Evolutionary conservation across 495 filamentous ascomycete genomes (phyloP).

Genomic region (Usnea hakonensis): DNA sequence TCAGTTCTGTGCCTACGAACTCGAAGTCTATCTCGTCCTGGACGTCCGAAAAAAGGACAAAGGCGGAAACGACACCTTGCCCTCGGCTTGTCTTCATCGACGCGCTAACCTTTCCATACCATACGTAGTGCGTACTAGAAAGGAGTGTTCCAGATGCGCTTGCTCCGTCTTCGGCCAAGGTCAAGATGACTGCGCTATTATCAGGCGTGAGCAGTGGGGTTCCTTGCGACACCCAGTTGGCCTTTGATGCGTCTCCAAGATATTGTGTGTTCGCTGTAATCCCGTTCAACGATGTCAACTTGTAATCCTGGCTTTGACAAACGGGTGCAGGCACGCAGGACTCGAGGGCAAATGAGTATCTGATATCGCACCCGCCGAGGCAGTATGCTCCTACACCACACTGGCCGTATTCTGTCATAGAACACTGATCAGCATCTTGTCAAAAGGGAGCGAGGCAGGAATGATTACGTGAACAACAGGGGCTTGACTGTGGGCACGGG

Average conservation of each 20-base stretch:
- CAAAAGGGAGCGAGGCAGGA: background rate
- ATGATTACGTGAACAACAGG: slow-evolving; percentile 80
- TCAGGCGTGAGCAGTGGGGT: slow-evolving; percentile 53
- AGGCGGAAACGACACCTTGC: slow-evolving; percentile 84
- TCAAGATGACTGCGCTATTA: slow-evolving; percentile 58
- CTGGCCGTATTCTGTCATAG: slow-evolving; percentile 71
- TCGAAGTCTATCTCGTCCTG: slow-evolving; percentile 99
- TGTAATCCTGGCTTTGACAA: slow-evolving; percentile 67
- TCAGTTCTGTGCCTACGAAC: slow-evolving; percentile 75
- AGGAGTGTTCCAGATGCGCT: slow-evolving; percentile 66
- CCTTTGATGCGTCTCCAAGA: slow-evolving; percentile 66
- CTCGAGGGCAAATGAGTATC: slow-evolving; percentile 68
- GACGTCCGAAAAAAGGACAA: slow-evolving; percentile 88
- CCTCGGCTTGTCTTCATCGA: slow-evolving; percentile 80
- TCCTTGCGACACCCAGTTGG: slow-evolving; percentile 87
- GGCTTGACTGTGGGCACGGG: slow-evolving; percentile 65
- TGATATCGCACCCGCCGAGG: slow-evolving; percentile 88
- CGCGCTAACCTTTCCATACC: slow-evolving; percentile 91
- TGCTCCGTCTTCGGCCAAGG: slow-evolving; percentile 72
- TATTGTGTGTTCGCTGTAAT: slow-evolving; percentile 66
- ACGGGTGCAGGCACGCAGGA: slow-evolving; percentile 81
- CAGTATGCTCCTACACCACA: slow-evolving; percentile 94
- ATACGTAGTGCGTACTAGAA: slow-evolving; percentile 82
- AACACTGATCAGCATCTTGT: slow-evolving; percentile 10
- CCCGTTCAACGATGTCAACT: slow-evolving; percentile 59